Evolutionary conservation across 768 basidiomycete species (phyloP).

Genomic region (Lentinula boryana): DNA sequence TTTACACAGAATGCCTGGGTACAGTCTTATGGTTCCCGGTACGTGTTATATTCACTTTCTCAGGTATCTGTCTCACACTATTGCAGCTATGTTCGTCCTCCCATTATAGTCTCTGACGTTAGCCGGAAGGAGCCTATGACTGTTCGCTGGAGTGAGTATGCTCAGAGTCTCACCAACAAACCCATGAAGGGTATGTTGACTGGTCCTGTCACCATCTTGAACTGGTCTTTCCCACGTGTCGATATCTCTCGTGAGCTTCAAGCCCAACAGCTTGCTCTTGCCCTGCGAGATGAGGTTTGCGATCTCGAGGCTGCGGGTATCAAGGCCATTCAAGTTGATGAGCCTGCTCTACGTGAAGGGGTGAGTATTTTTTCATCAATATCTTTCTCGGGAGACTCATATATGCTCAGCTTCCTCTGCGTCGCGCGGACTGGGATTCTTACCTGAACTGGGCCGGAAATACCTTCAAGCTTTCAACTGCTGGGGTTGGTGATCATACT

Average conservation of each 20-base stretch:
- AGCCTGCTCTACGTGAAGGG: constrained; percentile 99
- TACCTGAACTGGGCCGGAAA: constrained; percentile 99
- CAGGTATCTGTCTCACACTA: background rate
- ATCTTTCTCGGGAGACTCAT: constrained; percentile 9
- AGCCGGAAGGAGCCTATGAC: constrained; percentile 91
- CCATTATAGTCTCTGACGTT: constrained; percentile 97
- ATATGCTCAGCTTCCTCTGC: constrained; percentile 77
- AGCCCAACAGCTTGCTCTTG: constrained; percentile 96
- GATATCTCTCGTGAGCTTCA: constrained; percentile 95
- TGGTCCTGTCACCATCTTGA: constrained; percentile 96
- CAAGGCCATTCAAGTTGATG: constrained; percentile 97
- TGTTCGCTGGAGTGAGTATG: constrained; percentile 94
- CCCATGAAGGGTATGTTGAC: constrained; percentile 99
- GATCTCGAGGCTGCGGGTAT: constrained; percentile 98
- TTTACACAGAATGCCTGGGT: constrained; percentile 99
- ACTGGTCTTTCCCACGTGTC: constrained; percentile 99
- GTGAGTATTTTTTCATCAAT: constrained; percentile 35
- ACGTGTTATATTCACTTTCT: constrained; percentile 15
- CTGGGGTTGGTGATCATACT: constrained; percentile 88
- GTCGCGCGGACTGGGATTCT: constrained; percentile 90
- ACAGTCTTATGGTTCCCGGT: constrained; percentile 98
- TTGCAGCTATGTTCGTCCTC: constrained; percentile 88
- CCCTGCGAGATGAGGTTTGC: constrained; percentile 95
- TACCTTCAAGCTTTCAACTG: constrained; percentile 96
- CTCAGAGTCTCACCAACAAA: constrained; percentile 86